These are phyloP conservation scores for Plenodomus biglobosus DNA, from an alignment of 2,329 filamentous ascomycete genomes.

Conservation along the genomic window DNA sequence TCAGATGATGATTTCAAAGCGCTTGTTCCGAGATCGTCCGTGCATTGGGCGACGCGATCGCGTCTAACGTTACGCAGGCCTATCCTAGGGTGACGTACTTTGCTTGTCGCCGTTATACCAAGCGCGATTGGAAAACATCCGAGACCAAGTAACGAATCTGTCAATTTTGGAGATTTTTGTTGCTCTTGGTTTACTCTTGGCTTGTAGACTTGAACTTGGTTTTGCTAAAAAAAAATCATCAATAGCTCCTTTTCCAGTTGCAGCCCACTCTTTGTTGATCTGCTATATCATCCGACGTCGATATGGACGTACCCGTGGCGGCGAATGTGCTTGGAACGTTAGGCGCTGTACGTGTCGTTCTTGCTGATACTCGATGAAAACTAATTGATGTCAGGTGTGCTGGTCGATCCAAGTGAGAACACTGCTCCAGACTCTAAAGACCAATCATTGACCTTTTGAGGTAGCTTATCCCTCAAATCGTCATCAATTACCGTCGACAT, in stretches of 20 bases:
- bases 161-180: not conserved
- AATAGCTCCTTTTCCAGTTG: too few relatives aligned
- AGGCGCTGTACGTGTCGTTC: slow-evolving; percentile 53
- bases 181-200: too few relatives aligned
- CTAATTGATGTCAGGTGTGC: slow-evolving; percentile 48
- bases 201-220: slow-evolving; percentile 2
- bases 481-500: slow-evolving; percentile 67
- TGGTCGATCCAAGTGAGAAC: slow-evolving; percentile 63
- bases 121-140: not conserved
- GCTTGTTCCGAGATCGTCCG: not conserved
- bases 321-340: slow-evolving; percentile 62
- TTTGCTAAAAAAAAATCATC: not conserved
- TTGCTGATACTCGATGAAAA: not conserved
- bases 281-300: not conserved
- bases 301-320: slow-evolving; percentile 58
- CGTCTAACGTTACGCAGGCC: not conserved
- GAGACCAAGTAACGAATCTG: not conserved
- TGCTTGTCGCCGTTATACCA: not conserved
- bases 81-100: not conserved
- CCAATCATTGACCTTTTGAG: slow-evolving; percentile 1
- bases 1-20: not conserved
- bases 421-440: not conserved
- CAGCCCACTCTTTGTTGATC: not conserved
- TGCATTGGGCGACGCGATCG: not conserved
- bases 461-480: slow-evolving; percentile 68